Evolutionary conservation across 1,284 basidiomycete species (phyloP).

Genomic region (Cutaneotrichosporon sp.): DNA sequence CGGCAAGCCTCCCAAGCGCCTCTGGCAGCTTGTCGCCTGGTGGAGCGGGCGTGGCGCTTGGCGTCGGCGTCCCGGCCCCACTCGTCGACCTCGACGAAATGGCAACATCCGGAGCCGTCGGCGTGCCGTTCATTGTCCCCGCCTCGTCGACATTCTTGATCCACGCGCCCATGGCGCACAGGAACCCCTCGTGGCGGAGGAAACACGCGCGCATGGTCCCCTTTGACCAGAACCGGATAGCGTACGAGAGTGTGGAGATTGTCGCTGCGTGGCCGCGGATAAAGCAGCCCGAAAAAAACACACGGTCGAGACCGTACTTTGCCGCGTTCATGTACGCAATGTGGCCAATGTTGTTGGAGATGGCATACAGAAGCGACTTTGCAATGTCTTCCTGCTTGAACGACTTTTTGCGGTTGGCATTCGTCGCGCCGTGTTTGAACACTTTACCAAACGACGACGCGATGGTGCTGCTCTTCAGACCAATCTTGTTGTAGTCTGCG

Average conservation of each 20-base stretch:
- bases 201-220: slow-evolving; percentile 95
- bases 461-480: slow-evolving; percentile 95
- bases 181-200: slow-evolving; percentile 94
- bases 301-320: slow-evolving; percentile 93
- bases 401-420: slow-evolving; percentile 57
- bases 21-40: too few relatives aligned
- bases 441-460: slow-evolving; percentile 98
- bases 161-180: slow-evolving; percentile 93
- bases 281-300: slow-evolving; percentile 99
- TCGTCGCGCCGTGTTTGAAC: slow-evolving; percentile 65
- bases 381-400: slow-evolving; percentile 94
- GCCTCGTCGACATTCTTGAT: slow-evolving; percentile 72
- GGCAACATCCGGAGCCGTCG: too few relatives aligned
- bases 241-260: slow-evolving; percentile 95
- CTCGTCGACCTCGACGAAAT: slow-evolving; percentile 2
- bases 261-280: slow-evolving; percentile 97
- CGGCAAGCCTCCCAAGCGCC: too few relatives aligned
- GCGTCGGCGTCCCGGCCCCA: slow-evolving; percentile 52
- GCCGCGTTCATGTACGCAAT: slow-evolving; percentile 99
- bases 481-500: slow-evolving; percentile 85
- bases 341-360: slow-evolving; percentile 99
- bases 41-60: slow-evolving; percentile 25
- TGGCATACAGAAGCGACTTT: slow-evolving; percentile 86
- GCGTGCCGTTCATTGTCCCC: background rate
- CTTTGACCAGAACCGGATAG: slow-evolving; percentile 99